Evolutionary conservation across 2,329 filamentous ascomycete genomes (phyloP).

Genomic region (Bipolaris victoriae): DNA sequence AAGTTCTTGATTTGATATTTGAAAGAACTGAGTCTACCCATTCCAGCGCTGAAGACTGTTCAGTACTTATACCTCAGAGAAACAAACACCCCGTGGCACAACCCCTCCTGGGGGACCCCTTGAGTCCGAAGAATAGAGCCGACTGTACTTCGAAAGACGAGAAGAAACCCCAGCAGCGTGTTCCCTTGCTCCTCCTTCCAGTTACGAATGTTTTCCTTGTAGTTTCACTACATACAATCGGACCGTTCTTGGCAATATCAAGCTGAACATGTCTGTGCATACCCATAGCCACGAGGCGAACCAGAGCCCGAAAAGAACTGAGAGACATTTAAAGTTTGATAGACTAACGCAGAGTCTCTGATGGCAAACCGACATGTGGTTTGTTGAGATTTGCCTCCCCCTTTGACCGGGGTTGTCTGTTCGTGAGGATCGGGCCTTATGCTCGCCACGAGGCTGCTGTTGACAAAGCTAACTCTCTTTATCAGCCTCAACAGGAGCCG

Average conservation of each 20-base stretch:
- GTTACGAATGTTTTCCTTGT: neutral
- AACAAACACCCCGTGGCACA: neutral
- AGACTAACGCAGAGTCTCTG: neutral
- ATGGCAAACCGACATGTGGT: neutral
- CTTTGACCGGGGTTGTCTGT: neutral
- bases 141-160: too few species aligned
- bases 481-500: too few species aligned
- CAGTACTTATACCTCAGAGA: neutral
- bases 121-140: neutral
- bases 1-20: too few species aligned
- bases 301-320: neutral
- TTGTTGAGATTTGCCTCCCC: too few species aligned
- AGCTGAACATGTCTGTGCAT: neutral
- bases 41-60: neutral
- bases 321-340: neutral
- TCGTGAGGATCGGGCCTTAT: neutral
- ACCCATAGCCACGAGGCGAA: neutral
- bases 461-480: too few species aligned
- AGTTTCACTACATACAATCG: neutral
- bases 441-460: too few species aligned
- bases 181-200: neutral
- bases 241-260: neutral
- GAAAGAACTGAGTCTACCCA: neutral
- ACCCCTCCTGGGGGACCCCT: neutral
- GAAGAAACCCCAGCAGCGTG: too few species aligned